Evolutionary conservation across 1,139 yeast species (phyloP), one percentile per base, ranked within the genome.

Genomic region (Nakaseomyces kungkrabaensis): DNA sequence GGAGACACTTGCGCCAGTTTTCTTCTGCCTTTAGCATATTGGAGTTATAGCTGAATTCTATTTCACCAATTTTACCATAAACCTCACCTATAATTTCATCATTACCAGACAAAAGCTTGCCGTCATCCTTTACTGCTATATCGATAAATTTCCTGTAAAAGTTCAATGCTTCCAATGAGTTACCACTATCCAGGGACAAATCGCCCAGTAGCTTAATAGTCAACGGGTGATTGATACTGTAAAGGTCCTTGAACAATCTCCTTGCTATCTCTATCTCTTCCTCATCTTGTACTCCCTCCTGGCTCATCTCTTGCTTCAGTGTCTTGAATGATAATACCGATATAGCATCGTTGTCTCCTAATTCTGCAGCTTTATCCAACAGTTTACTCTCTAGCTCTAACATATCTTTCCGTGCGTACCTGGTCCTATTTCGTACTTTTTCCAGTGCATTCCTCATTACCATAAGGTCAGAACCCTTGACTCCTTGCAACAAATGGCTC

Each of bases 291-390:
- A 58, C 44, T 1, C 53, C 47, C 3, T 60, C 58, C 38, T 61
- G 70, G 17, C 22, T 24, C 10, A 13, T 22, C 3, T 17, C 31
- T n/a, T 43, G 32, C 33, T 22, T 32, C 31, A 84, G 62, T 0
- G 82, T 80, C 55, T 74, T 85, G 69, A 75, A 88, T 40, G 88
- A 78, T 25, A 89, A 67, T 13, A 86, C 70, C 1, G 92, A 72
- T 29, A 89, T 79, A 1, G 96, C 96, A 65, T 88, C 88, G 54
- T 81, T 77, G 60, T 85, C 78, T 1, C 96, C 96, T 59, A 80
- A 59, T 59, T 86, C 95, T 0, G 96, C 96, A 7, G 96, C 89
- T 51, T 77, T 77, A 57, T 87, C 95, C 9, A 88, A 76, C 43
- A 88, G 66, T 55, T 79, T 82, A 55, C 81, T 77, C 61, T 88